A percentile compares a stretch with the other conserved stretches of the same genome.
phyloP scores from a whole-genome alignment of 2,329 filamentous ascomycete genomes.

The Fusarium sp. region DNA sequence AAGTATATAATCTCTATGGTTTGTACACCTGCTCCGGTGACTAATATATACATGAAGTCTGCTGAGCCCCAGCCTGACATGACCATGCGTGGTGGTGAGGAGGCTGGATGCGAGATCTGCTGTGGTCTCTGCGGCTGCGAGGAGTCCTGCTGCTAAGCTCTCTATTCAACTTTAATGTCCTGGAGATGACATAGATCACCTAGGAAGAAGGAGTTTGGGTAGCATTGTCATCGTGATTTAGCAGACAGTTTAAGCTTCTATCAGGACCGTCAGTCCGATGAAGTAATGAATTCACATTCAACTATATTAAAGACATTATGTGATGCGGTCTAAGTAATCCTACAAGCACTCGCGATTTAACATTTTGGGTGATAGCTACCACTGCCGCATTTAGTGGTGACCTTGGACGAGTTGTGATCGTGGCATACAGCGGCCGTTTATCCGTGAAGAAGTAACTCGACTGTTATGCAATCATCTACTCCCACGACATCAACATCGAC shows the following conservation, averaged over 20 bases:
- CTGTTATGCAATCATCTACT: too few species aligned
- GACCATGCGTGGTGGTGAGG: constrained; percentile 62
- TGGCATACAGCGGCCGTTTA: too few species aligned
- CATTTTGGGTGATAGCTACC: too few species aligned
- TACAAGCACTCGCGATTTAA: too few species aligned
- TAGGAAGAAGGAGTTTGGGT: constrained; percentile 31
- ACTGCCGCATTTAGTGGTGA: too few species aligned
- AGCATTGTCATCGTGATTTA: constrained; percentile 31
- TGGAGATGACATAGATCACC: constrained; percentile 7
- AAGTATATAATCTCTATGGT: constrained; percentile 36
- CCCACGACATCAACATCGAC: too few species aligned
- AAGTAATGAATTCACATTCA: constrained; percentile 13
- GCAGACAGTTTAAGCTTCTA: constrained; percentile 1
- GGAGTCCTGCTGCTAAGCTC: constrained; percentile 59
- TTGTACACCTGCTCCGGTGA: background rate
- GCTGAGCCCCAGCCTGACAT: constrained; percentile 61
- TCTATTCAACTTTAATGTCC: constrained; percentile 2
- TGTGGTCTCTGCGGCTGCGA: constrained; percentile 63
- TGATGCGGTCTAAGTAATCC: background rate
- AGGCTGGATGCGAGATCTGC: constrained; percentile 63
- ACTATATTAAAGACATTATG: background rate
- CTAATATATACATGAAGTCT: constrained; percentile 46
- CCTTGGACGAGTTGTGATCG: too few species aligned
- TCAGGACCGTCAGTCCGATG: constrained; percentile 7
- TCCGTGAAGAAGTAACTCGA: too few species aligned